Evolutionary conservation across 2,329 filamentous ascomycete species (phyloP).

Genomic region (Scedosporium minutisporum): DNA sequence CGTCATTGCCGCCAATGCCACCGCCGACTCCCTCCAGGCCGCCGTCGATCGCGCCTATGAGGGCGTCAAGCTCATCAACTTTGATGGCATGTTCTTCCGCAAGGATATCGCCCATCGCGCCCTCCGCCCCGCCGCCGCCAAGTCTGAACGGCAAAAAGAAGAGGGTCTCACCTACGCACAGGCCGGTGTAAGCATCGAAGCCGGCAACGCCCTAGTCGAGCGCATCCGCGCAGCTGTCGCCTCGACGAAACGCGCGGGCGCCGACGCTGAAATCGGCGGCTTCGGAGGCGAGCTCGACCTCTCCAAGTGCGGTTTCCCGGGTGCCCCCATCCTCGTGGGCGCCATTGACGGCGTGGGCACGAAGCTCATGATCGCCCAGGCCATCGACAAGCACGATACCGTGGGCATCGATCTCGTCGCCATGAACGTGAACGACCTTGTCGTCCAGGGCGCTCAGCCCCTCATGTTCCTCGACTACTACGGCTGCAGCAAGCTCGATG

Average conservation of each 20-base stretch:
- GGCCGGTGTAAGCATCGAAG: conserved; percentile 88
- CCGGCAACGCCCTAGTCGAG: conserved; percentile 85
- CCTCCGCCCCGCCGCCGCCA: conserved; percentile 35
- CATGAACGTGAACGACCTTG: conserved; percentile 97
- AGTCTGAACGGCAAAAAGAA: conserved; percentile 22
- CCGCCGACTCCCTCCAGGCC: conserved; percentile 59
- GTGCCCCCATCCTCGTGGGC: conserved; percentile 72
- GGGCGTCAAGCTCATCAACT: conserved; percentile 63
- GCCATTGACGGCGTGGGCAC: conserved; percentile 95
- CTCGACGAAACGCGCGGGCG: conserved; percentile 74
- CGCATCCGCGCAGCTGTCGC: conserved; percentile 86
- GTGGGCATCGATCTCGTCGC: conserved; percentile 95
- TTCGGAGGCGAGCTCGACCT: conserved; percentile 86
- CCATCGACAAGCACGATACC: conserved; percentile 81
- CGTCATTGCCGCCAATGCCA: conserved; percentile 87
- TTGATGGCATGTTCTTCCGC: conserved; percentile 83
- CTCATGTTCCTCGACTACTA: conserved; percentile 98
- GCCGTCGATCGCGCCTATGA: conserved; percentile 84
- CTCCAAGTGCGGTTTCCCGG: conserved; percentile 45
- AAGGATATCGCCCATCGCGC: conserved; percentile 84
- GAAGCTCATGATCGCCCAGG: conserved; percentile 92
- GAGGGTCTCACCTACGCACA: conserved; percentile 77
- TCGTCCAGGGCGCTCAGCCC: conserved; percentile 90
- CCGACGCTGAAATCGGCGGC: conserved; percentile 87
- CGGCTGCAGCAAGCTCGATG: conserved; percentile 79